These are phyloP conservation scores for Ophiostoma pallidulum DNA, from an alignment of 2,329 filamentous ascomycete species.

Conservation along the genomic window DNA sequence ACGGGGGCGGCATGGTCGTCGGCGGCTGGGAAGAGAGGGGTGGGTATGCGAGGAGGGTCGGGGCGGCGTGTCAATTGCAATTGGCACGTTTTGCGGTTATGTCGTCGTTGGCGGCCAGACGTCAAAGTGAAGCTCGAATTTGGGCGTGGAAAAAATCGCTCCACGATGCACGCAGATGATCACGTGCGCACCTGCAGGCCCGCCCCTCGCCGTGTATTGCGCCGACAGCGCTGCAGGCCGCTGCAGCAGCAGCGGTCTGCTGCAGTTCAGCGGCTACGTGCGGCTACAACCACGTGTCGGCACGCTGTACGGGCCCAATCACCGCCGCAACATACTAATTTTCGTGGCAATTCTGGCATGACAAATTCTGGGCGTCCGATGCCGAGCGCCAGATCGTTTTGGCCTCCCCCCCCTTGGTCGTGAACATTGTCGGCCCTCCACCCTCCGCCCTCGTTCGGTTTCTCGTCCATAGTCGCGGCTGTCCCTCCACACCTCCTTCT, in stretches of 20 bases:
- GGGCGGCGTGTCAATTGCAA: no score
- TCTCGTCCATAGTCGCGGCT: no score
- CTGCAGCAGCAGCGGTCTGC: neutral
- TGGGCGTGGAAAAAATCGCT: no score
- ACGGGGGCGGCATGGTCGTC: slow-evolving; percentile 37
- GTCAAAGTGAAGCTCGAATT: no score
- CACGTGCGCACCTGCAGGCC: no score
- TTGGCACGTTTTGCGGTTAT: no score
- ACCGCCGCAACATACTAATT: neutral
- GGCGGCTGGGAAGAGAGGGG: neutral
- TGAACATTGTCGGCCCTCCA: neutral
- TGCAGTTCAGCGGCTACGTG: slow-evolving; percentile 4
- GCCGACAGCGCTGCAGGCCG: neutral
- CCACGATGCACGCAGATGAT: no score
- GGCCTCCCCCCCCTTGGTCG: neutral
- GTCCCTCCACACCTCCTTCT: no score
- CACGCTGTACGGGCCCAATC: neutral
- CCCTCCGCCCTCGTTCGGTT: neutral
- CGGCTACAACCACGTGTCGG: neutral
- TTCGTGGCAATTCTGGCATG: neutral
- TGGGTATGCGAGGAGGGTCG: no score
- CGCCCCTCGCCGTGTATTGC: no score
- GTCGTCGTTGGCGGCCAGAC: no score
- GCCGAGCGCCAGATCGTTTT: no score
- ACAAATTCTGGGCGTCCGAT: slow-evolving; percentile 5